phyloP scores from a whole-genome alignment of 305 asterid genomes.

The Ruellia speciosa region DNA sequence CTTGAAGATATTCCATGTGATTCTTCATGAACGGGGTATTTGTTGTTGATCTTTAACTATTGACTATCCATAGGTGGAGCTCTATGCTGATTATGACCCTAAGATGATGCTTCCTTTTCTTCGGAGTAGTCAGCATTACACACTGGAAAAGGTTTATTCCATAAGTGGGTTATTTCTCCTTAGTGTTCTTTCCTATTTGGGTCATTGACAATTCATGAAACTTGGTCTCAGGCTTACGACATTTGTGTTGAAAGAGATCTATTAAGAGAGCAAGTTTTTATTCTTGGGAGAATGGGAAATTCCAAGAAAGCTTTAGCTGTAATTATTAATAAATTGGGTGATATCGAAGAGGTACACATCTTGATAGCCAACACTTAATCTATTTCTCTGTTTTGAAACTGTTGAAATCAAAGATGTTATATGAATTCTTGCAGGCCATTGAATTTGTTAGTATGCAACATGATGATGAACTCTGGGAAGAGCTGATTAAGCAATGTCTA shows the following conservation, averaged over 20 bases:
- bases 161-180: conserved; percentile 14
- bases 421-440: conserved; percentile 61
- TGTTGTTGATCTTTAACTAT: conserved; percentile 18
- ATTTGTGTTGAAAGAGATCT: conserved; percentile 65
- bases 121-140: conserved; percentile 94
- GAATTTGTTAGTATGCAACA: conserved; percentile 93
- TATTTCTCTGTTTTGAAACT: conserved; percentile 20
- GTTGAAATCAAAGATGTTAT: conserved; percentile 20
- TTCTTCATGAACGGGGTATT: conserved; percentile 11
- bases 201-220: conserved; percentile 22
- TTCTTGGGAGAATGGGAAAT: conserved; percentile 98
- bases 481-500: conserved; percentile 76
- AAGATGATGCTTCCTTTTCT: conserved; percentile 91
- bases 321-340: conserved; percentile 77
- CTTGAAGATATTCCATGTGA: conserved; percentile 3
- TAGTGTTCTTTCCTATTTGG: conserved; percentile 14
- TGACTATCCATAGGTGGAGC: conserved; percentile 65
- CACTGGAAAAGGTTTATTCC: conserved; percentile 74
- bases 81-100: conserved; percentile 83
- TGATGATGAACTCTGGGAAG: conserved; percentile 99
- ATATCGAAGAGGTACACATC: conserved; percentile 67
- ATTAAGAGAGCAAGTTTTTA: conserved; percentile 80
- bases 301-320: conserved; percentile 82
- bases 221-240: conserved; percentile 69
- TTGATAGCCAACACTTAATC: conserved; percentile 17